Evolutionary conservation across 352 stramenopile species (phyloP), one percentile per base, ranked within the genome.

Genomic region (Globisporangium orthogonon): DNA sequence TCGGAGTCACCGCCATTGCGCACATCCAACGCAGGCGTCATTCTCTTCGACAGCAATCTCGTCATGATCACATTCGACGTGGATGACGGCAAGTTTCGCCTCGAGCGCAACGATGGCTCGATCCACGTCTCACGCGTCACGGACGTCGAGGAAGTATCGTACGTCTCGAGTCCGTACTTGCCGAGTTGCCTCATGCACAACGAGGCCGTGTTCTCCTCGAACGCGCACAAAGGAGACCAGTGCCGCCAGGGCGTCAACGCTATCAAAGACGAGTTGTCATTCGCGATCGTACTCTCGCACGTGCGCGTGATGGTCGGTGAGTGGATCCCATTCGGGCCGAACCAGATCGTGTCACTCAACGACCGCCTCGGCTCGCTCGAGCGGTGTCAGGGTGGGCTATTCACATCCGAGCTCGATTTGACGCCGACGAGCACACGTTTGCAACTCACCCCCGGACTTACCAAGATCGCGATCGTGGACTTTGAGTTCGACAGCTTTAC

Each of bases 321-420:
- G 73, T 99, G 97, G 76, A 98, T 99, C 51, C 96, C 96, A 29
- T 99, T 98, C 61, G 96, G 96, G 9, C 86, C 94, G 1, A 99
- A 99, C 68, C 89, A 98, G 73, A 97, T 99, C 47, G 92, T 99
- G 49, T 91, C 97, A 53, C 75, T 99, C 2, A 99, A 99, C 56
- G 96, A 98, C 55, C 97, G 96, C 33, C 70, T 99, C 33, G 96
- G 96, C 3, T 97, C 91, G 13, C 96, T 97, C 7, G 96, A 99
- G 66, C 82, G 96, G 18, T 96, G 95, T 51, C 95, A 99, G 64
- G 96, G 96, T 23, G 96, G 96, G 0, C 97, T 98, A 40, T 98
- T 99, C 67, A 98, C 95, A 1, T 97, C 92, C 2, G 87, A 95
- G 43, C 76, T 98, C 6, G 96, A 98, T 71, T 63, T 76, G 4